phyloP scores from a whole-genome alignment of 345 rosid species.

The Dovyalis caffra region DNA sequence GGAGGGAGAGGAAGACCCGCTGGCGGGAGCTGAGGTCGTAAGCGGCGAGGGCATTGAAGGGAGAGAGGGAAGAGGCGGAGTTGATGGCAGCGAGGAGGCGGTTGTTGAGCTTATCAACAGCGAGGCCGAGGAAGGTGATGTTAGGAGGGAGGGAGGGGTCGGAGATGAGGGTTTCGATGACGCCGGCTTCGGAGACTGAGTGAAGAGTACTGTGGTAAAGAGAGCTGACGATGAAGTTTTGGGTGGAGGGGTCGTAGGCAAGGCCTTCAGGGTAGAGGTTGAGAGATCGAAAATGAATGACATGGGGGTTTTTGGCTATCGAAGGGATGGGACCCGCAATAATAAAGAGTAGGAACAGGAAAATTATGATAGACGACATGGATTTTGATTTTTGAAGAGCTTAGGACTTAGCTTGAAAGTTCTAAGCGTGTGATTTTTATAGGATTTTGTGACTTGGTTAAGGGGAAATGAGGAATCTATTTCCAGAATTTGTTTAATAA shows the following conservation, averaged over 20 bases:
- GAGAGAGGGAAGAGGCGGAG: conserved; percentile 47
- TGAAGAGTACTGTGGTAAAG: conserved; percentile 50
- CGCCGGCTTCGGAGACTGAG: conserved; percentile 83
- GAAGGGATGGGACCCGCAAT: conserved; percentile 15
- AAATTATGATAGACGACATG: conserved; percentile 6
- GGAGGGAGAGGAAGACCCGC: conserved; percentile 43
- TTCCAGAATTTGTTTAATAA: too few species aligned
- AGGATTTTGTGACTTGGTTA: too few species aligned
- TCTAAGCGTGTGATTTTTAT: too few species aligned
- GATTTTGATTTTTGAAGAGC: neutral
- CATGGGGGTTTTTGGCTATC: conserved; percentile 40
- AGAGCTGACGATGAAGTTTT: conserved; percentile 84
- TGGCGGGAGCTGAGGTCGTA: conserved; percentile 61
- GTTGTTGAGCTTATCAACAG: conserved; percentile 50
- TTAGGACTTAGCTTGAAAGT: too few species aligned
- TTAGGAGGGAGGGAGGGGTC: conserved; percentile 63
- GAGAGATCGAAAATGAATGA: conserved; percentile 60
- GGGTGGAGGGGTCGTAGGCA: conserved; percentile 64
- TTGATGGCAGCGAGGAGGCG: conserved; percentile 71
- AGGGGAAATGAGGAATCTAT: too few species aligned
- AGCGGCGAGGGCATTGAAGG: conserved; percentile 80
- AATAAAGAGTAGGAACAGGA: conserved; percentile 15
- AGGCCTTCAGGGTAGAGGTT: conserved; percentile 78
- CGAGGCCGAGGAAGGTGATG: conserved; percentile 55
- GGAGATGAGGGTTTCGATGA: conserved; percentile 49